Evolutionary conservation across 257 asterid genomes (phyloP), one percentile per base, ranked within the genome.

Genomic region (Solanum arcanum): DNA sequence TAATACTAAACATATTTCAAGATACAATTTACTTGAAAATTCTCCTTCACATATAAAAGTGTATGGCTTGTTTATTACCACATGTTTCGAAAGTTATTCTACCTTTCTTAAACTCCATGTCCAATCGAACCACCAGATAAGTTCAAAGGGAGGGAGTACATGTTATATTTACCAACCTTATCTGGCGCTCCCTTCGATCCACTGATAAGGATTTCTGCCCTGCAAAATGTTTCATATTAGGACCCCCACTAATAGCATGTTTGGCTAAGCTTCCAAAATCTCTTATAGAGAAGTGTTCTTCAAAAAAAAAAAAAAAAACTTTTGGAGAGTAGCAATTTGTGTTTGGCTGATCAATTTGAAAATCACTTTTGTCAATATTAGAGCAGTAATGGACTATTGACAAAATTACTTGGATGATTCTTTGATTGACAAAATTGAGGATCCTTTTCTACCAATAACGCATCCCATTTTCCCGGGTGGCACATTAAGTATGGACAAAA

Each of bases 391-490:
- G 74, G 69, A 82, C 64, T 39, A 39, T 82, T 31, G 31, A 31
- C 31, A 31, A 31, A 31, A 31, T 31, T 93, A 97, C 98, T 96
- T 92, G 99, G 98, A 95, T 4, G 98, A 94, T 84, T 93, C 92
- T 93, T 94, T 95, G 87, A 97, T 88, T 8, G 95, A 84, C 92
- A 94, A 87, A 91, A 97, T 95, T 87, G 92, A 92, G 87, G 90
- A 93, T 90, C 99, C 98, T 81, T 92, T 90, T 88, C 89, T 93
- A 74, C 99, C 99, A 73, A 95, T 95, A 88, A 97, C 81, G 85
- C 96, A 86, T 84, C 98, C 99, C 98, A 95, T 97, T 91, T 94
- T 94, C 83, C 98, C 98, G 0, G 62, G 92, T 29, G 98, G 98
- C 56, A 97, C 98, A 91, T 94, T 96, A 87, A 95, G 97, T 86